These are phyloP conservation scores for Naematelia encephala DNA, from an alignment of 768 basidiomycete genomes.

Conservation along the genomic window DNA sequence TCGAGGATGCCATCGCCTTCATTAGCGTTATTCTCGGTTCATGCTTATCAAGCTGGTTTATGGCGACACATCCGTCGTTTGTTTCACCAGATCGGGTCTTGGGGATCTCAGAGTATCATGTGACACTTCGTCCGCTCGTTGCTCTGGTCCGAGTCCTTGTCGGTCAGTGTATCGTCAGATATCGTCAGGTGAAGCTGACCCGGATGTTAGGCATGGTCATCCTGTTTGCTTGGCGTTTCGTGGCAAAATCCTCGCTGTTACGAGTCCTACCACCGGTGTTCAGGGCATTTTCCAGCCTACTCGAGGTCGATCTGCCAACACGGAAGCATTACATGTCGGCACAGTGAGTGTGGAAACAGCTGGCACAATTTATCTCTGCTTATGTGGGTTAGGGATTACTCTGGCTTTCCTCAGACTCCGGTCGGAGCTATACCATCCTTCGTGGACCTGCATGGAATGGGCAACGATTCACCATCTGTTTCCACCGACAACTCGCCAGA, in stretches of 20 bases:
- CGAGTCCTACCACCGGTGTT: constrained; percentile 76
- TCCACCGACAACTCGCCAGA: constrained; percentile 5
- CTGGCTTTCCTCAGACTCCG: constrained; percentile 58
- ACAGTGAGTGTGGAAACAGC: constrained; percentile 55
- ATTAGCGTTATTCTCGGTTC: constrained; percentile 76
- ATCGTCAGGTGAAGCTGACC: constrained; percentile 33
- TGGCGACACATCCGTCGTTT: constrained; percentile 46
- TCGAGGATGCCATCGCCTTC: constrained; percentile 93
- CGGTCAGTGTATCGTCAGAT: constrained; percentile 25
- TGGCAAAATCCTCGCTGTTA: constrained; percentile 75
- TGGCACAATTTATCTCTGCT: background rate
- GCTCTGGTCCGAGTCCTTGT: constrained; percentile 18
- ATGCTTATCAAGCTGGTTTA: background rate
- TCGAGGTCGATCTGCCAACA: constrained; percentile 70
- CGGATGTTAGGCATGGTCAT: constrained; percentile 65
- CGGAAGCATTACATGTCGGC: constrained; percentile 87
- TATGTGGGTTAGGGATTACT: constrained; percentile 57
- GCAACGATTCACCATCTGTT: background rate
- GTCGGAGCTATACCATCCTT: constrained; percentile 77
- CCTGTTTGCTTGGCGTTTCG: constrained; percentile 83
- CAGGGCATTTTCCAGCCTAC: constrained; percentile 58
- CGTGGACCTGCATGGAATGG: constrained; percentile 64
- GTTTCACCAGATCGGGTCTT: constrained; percentile 1
- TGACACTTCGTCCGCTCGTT: constrained; percentile 2
- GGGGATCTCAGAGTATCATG: constrained; percentile 9